These are phyloP conservation scores for Tubosaeta brunneosetosa DNA, from an alignment of 768 basidiomycete genomes.

Conservation along the genomic window DNA sequence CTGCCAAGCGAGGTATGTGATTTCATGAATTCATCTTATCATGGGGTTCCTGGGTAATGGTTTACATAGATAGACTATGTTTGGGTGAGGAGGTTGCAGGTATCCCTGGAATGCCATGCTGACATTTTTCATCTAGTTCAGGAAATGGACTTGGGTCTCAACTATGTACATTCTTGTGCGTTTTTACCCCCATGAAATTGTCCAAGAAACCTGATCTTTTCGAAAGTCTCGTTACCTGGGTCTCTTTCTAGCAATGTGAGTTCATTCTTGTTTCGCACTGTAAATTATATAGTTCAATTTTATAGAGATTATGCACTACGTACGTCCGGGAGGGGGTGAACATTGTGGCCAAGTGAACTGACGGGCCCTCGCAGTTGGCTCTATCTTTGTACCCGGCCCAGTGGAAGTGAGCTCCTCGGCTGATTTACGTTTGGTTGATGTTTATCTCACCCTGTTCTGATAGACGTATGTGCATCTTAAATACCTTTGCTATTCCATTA, in stretches of 20 bases:
- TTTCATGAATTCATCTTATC: background rate
- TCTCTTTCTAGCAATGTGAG: background rate
- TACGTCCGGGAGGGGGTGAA: background rate
- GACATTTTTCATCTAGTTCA: background rate
- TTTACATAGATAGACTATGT: background rate
- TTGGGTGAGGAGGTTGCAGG: background rate
- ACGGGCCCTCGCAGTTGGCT: background rate
- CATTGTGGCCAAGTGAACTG: background rate
- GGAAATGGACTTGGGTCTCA: constrained; percentile 3
- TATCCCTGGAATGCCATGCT: background rate
- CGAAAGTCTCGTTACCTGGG: background rate
- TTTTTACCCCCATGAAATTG: background rate
- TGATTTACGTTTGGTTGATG: background rate
- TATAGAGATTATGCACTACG: background rate
- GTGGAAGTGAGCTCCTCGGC: background rate
- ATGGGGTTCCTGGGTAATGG: background rate
- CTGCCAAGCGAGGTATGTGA: background rate
- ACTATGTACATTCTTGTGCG: constrained; percentile 1
- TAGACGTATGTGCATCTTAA: background rate
- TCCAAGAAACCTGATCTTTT: background rate
- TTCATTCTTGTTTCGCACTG: background rate
- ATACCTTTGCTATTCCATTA: background rate
- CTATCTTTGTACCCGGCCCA: background rate
- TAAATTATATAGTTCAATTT: background rate
- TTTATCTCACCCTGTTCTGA: background rate